Percentiles rank a stretch among this genome's conserved stretches.
phyloP scores from a whole-genome alignment of 2,329 filamentous ascomycete species.

The Hypoxylon sp. region DNA sequence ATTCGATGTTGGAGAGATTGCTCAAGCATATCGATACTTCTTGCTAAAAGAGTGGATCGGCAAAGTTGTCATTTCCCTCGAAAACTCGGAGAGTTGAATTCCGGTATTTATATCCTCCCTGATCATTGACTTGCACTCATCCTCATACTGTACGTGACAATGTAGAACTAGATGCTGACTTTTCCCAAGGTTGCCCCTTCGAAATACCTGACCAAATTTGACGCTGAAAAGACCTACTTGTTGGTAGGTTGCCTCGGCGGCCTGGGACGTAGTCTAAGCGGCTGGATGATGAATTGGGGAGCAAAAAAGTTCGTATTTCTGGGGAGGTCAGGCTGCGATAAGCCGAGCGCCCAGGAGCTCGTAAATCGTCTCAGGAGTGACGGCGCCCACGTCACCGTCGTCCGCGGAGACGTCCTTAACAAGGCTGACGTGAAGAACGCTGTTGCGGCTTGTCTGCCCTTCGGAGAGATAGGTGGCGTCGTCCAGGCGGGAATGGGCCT shows the following conservation, averaged over 20 bases:
- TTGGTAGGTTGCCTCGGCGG: constrained; percentile 42
- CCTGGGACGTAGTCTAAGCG: constrained; percentile 45
- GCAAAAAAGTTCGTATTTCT: constrained; percentile 46
- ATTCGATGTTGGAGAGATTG: constrained; percentile 18
- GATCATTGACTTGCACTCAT: too few species aligned
- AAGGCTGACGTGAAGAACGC: too few species aligned
- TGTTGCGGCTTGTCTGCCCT: too few species aligned
- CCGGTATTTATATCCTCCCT: too few species aligned
- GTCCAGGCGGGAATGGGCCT: constrained; percentile 47
- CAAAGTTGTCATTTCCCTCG: constrained; percentile 30
- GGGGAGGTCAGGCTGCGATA: constrained; percentile 41
- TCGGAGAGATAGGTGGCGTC: constrained; percentile 34
- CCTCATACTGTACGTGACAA: too few species aligned
- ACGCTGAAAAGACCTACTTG: too few species aligned
- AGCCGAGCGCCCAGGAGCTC: constrained; percentile 33
- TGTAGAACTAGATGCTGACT: too few species aligned
- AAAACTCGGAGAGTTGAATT: constrained; percentile 4
- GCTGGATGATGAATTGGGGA: constrained; percentile 46
- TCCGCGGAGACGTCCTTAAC: too few species aligned
- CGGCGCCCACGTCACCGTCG: too few species aligned
- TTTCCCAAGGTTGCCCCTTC: too few species aligned
- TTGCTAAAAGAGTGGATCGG: constrained; percentile 29
- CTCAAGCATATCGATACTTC: constrained; percentile 25
- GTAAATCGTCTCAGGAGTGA: too few species aligned
- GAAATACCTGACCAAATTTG: too few species aligned